Evolutionary conservation across 352 stramenopile species (phyloP).

Genomic region (Phytophthora chlamydospora): DNA sequence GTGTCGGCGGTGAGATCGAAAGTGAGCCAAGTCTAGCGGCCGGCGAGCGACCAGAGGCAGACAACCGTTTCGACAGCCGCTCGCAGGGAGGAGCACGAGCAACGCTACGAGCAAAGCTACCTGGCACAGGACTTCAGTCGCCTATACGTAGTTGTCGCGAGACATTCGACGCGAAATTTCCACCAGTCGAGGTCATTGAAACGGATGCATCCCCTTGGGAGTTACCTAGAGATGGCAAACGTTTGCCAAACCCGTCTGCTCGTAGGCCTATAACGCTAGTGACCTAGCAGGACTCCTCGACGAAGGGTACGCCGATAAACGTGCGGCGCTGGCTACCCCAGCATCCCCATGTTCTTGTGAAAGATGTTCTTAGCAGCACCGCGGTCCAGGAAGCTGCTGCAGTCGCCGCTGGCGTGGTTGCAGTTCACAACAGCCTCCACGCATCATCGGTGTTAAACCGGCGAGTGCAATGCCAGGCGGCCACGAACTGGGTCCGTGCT

Average conservation of each 20-base stretch:
- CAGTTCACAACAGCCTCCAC: conserved; percentile 28
- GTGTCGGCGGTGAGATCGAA: conserved; percentile 13
- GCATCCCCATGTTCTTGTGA: conserved; percentile 4
- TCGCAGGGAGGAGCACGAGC: too few relatives aligned
- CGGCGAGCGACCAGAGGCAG: conserved; percentile 3
- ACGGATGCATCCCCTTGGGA: conserved; percentile 15
- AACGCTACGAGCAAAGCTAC: too few relatives aligned
- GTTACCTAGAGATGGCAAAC: too few relatives aligned
- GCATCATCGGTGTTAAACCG: conserved; percentile 8
- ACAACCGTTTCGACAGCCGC: conserved; percentile 15
- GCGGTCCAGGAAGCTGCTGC: conserved; percentile 5
- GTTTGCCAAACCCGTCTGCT: too few relatives aligned
- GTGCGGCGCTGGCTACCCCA: too few relatives aligned
- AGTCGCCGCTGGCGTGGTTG: conserved; percentile 29
- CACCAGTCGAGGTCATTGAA: conserved; percentile 11
- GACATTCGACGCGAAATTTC: conserved; percentile 17
- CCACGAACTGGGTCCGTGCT: too few relatives aligned
- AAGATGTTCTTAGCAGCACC: conserved; percentile 15
- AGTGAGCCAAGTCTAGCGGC: conserved; percentile 19
- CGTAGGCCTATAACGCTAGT: too few relatives aligned
- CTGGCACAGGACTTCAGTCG: too few relatives aligned
- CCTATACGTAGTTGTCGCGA: too few relatives aligned
- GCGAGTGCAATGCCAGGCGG: conserved; percentile 18
- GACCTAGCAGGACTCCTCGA: too few relatives aligned
- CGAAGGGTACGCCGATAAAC: too few relatives aligned